phyloP scores from a whole-genome alignment of 2,329 filamentous ascomycete species.

The Daldinia eschscholtzii region DNA sequence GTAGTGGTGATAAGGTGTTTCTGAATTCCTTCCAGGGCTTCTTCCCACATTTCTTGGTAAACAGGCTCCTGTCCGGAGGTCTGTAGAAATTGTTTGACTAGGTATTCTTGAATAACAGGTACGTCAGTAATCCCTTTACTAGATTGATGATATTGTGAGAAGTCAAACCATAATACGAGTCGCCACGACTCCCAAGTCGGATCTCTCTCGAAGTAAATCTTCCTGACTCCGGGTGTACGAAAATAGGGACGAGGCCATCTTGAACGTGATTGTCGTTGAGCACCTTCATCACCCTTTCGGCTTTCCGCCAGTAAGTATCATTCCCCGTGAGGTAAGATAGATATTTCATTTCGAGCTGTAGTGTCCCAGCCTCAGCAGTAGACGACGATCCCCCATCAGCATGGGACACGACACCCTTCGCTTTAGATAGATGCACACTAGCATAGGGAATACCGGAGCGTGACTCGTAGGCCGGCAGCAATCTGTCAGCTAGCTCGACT shows the following conservation, averaged over 20 bases:
- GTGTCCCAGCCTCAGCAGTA: slow-evolving; percentile 87
- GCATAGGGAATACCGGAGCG: slow-evolving; percentile 87
- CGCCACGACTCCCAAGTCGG: slow-evolving; percentile 88
- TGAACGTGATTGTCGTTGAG: slow-evolving; percentile 81
- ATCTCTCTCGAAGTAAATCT: slow-evolving; percentile 86
- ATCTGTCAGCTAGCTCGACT: slow-evolving; percentile 85
- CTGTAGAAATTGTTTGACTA: slow-evolving; percentile 97
- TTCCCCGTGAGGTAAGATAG: slow-evolving; percentile 92
- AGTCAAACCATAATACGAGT: slow-evolving; percentile 83
- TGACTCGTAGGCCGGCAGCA: slow-evolving; percentile 88
- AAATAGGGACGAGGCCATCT: slow-evolving; percentile 91
- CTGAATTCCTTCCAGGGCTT: slow-evolving; percentile 83
- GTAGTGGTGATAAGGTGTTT: slow-evolving; percentile 93
- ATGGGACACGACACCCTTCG: slow-evolving; percentile 81
- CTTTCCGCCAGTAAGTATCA: slow-evolving; percentile 87
- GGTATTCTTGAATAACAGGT: slow-evolving; percentile 68
- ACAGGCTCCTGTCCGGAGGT: slow-evolving; percentile 85
- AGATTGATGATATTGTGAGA: background rate
- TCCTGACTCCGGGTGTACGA: slow-evolving; percentile 82
- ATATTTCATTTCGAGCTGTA: slow-evolving; percentile 98
- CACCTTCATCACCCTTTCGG: slow-evolving; percentile 88
- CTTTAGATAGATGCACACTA: slow-evolving; percentile 85
- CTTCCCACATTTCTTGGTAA: slow-evolving; percentile 91
- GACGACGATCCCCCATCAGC: slow-evolving; percentile 87
- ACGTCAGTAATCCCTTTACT: background rate